phyloP scores from a whole-genome alignment of 2,329 filamentous ascomycete species.

The Hymenoscyphus fructigenus region DNA sequence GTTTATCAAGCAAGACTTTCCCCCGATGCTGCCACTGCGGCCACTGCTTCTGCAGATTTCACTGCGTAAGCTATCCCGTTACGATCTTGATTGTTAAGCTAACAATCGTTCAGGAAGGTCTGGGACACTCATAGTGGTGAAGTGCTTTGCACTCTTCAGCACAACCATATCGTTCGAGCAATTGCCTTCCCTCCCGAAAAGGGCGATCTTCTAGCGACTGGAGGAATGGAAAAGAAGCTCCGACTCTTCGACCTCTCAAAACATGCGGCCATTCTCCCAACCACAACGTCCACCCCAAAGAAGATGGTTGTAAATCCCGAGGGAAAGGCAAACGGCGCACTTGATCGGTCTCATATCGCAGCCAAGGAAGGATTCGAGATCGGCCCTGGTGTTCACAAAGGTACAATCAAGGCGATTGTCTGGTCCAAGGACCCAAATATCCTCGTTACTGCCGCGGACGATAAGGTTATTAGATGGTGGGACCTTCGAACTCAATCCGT shows the following conservation, averaged over 20 bases:
- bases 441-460: conserved; percentile 84
- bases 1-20: conserved; percentile 95
- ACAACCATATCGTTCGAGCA: conserved; percentile 92
- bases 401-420: conserved; percentile 92
- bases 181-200: conserved; percentile 84
- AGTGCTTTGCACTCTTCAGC: conserved; percentile 79
- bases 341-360: conserved; percentile 47
- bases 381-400: conserved; percentile 77
- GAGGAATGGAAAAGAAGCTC: conserved; percentile 94
- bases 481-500: conserved; percentile 76
- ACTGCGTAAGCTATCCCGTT: conserved; percentile 64
- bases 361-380: conserved; percentile 78
- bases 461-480: conserved; percentile 93
- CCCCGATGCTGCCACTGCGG: conserved; percentile 81
- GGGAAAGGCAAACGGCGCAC: conserved; percentile 35
- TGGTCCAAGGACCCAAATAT: conserved; percentile 89
- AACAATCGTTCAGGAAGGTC: conserved; percentile 66
- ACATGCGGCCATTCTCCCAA: conserved; percentile 39
- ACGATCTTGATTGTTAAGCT: conserved; percentile 27
- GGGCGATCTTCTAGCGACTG: conserved; percentile 84
- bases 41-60: conserved; percentile 94
- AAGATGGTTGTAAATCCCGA: conserved; percentile 24
- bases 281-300: conserved; percentile 17
- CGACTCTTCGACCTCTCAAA: conserved; percentile 83
- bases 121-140: conserved; percentile 98